Percentiles rank a stretch among this genome's conserved stretches.
Conservation (phyloP, 805 yeast species). For the Komagataella ulmi region DNA sequence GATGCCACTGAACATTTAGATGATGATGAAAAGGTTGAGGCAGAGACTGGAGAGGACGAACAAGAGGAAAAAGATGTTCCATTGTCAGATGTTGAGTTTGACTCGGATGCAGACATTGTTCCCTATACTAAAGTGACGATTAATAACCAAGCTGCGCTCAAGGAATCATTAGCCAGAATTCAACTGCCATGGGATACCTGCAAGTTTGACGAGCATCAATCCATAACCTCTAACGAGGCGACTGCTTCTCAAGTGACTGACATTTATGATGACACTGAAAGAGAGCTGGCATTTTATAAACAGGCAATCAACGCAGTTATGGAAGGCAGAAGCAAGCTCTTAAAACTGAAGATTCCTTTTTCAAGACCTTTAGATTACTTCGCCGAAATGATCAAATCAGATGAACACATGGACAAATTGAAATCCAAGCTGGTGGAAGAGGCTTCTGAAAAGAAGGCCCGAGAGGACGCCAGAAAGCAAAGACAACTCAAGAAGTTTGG, state of each 20-base stretch:
- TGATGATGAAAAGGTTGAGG: constrained; percentile 21
- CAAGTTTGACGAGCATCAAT: constrained; percentile 76
- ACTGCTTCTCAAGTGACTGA: constrained; percentile 65
- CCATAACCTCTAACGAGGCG: constrained; percentile 45
- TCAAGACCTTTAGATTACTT: constrained; percentile 90
- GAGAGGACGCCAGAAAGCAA: constrained; percentile 89
- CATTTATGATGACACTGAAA: constrained; percentile 88
- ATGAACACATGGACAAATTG: constrained; percentile 94
- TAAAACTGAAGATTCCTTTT: constrained; percentile 71
- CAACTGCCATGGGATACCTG: constrained; percentile 51
- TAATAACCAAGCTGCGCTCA: constrained; percentile 77
- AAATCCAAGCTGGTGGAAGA: constrained; percentile 71
- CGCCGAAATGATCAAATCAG: constrained; percentile 97
- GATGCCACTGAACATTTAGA: constrained; percentile 15
- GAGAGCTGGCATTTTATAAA: constrained; percentile 90
- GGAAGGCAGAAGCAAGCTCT: constrained; percentile 51
- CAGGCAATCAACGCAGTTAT: constrained; percentile 82
- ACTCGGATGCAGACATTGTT: constrained; percentile 88
- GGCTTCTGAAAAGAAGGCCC: constrained; percentile 68
- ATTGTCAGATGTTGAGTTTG: constrained; percentile 82
- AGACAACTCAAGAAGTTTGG: constrained; percentile 94
- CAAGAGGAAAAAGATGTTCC: constrained; percentile 77
- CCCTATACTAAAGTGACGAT: constrained; percentile 85
- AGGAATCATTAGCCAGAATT: constrained; percentile 54
- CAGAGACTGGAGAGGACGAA: constrained; percentile 32